Percentiles rank a stretch among this genome's conserved stretches.
Conservation (phyloP, 225 moss, liverwort and hornwort species). For the Lunularia cruciata region DNA sequence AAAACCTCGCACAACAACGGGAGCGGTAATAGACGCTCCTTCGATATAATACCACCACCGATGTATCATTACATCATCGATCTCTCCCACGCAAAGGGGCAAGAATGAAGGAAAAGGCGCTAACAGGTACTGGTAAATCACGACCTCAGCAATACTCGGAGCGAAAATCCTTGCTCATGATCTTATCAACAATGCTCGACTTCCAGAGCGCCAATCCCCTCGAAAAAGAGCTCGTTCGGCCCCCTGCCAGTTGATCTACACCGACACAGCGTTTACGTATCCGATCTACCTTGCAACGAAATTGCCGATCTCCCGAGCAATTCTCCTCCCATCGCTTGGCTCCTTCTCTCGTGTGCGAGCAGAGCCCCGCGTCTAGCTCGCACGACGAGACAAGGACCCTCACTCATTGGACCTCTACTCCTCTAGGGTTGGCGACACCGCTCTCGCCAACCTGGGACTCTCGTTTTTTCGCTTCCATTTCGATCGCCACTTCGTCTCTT, state of each 20-base stretch:
- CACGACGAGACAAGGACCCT: slow-evolving; percentile 18
- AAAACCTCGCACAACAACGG: not conserved
- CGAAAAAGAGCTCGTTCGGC: slow-evolving; percentile 7
- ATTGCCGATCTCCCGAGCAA: not conserved
- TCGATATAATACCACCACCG: not conserved
- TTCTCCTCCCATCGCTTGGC: no score
- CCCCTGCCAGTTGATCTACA: slow-evolving; percentile 1
- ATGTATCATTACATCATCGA: slow-evolving; percentile 1
- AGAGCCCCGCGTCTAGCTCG: slow-evolving; percentile 12
- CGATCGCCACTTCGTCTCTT: not conserved
- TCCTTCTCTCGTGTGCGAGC: not conserved
- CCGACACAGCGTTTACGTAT: not conserved
- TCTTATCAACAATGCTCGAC: not conserved
- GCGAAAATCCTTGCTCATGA: slow-evolving; percentile 10
- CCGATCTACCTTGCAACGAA: slow-evolving; percentile 6
- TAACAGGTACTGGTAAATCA: not conserved
- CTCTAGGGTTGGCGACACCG: slow-evolving; percentile 4
- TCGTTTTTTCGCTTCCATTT: no score
- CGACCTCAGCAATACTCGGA: not conserved
- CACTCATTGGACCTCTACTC: slow-evolving; percentile 5
- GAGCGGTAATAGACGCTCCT: not conserved
- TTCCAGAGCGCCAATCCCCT: not conserved
- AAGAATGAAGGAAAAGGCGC: slow-evolving; percentile 6
- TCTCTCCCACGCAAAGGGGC: not conserved
- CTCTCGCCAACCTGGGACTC: not conserved